Percentiles rank a stretch among this genome's conserved stretches.
Conservation (phyloP, 192 early-diverging fungal species). For the Spizellomyces sp. region DNA sequence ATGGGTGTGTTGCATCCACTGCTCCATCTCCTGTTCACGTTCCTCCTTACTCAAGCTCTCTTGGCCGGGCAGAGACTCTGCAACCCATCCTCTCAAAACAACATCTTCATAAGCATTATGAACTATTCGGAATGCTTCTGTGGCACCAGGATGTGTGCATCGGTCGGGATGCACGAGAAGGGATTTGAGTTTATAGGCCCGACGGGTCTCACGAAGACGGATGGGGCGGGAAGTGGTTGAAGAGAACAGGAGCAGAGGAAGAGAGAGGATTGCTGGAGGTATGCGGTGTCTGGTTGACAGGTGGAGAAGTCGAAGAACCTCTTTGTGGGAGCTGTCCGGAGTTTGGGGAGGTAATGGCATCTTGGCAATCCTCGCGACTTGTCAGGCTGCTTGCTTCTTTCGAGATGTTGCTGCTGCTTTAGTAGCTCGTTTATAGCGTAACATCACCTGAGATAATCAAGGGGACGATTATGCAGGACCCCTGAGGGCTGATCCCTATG, state of each 20-base stretch:
- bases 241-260: not conserved
- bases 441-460: too few species aligned
- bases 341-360: not conserved
- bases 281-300: not conserved
- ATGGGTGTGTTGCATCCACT: slow-evolving; percentile 4
- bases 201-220: slow-evolving; percentile 3
- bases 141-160: slow-evolving; percentile 3
- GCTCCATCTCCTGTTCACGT: slow-evolving; percentile 6
- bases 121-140: slow-evolving; percentile 5
- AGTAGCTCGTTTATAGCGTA: too few species aligned
- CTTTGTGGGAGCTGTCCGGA: not conserved
- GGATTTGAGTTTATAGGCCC: not conserved
- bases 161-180: slow-evolving; percentile 17
- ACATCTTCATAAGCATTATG: slow-evolving; percentile 5
- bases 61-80: not conserved
- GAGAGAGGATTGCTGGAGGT: not conserved
- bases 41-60: not conserved
- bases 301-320: not conserved
- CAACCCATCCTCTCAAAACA: not conserved
- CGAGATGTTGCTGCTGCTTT: too few species aligned
- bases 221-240: not conserved
- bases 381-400: too few species aligned
- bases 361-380: too few species aligned
- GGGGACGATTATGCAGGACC: too few species aligned
- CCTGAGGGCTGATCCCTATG: too few species aligned